Conservation (phyloP, 768 basidiomycete species). For the Hypsizygus marmoreus region DNA sequence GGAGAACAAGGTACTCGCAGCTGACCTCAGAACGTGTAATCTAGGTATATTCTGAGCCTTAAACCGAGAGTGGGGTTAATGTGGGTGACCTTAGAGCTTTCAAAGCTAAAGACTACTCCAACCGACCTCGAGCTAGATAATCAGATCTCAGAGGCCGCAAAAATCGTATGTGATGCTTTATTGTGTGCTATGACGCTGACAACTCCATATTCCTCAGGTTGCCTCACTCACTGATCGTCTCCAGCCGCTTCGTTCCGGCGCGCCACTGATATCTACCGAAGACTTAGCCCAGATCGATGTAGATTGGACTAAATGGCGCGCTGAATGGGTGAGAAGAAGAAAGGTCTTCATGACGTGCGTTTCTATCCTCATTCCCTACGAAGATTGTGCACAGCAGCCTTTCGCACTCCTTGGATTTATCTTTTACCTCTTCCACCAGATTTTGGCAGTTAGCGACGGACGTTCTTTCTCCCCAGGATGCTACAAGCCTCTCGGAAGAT, state of each 20-base stretch:
- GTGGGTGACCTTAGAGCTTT: conserved; percentile 55
- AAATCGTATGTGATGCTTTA: conserved; percentile 46
- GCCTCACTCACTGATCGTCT: conserved; percentile 50
- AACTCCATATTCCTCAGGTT: conserved; percentile 39
- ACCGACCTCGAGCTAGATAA: conserved; percentile 67
- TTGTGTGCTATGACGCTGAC: conserved; percentile 7
- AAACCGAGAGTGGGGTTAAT: conserved; percentile 20
- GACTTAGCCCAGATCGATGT: conserved; percentile 68
- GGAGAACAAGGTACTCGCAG: conserved; percentile 52
- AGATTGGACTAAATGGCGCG: conserved; percentile 80
- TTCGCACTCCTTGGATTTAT: no score
- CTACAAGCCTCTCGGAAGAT: conserved; percentile 66
- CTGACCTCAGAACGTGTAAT: conserved; percentile 51
- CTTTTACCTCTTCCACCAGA: conserved; percentile 40
- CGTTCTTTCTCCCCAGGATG: conserved; percentile 64
- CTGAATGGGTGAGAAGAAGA: conserved; percentile 76
- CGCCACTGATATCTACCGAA: conserved; percentile 66
- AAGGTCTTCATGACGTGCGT: conserved; percentile 78
- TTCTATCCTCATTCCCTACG: neutral
- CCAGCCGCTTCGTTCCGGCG: conserved; percentile 66
- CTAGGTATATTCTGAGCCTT: conserved; percentile 36
- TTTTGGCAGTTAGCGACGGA: conserved; percentile 78
- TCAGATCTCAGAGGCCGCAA: conserved; percentile 52
- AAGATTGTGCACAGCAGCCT: neutral
- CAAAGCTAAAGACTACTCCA: conserved; percentile 61